phyloP scores from a whole-genome alignment of 1,139 yeast genomes.

The Candida neerlandica region DNA sequence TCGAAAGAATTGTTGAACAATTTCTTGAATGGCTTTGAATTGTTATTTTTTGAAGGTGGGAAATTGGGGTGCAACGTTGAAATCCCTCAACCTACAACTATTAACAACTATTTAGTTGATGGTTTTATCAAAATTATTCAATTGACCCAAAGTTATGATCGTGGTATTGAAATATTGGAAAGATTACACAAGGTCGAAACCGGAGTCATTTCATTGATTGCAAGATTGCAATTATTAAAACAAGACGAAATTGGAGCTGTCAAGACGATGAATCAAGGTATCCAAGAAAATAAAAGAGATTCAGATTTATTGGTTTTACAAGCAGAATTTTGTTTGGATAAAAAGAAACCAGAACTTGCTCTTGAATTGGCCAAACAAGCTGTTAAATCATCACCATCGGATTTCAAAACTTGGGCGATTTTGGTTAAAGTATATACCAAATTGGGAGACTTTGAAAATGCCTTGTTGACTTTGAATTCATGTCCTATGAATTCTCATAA shows the following conservation, averaged over 20 bases:
- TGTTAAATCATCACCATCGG: constrained; percentile 81
- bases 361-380: constrained; percentile 72
- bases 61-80: constrained; percentile 69
- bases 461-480: constrained; percentile 81
- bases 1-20: constrained; percentile 49
- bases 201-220: constrained; percentile 57
- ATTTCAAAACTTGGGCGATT: constrained; percentile 79
- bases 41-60: constrained; percentile 67
- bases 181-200: constrained; percentile 46
- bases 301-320: constrained; percentile 62
- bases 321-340: constrained; percentile 68
- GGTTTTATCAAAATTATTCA: constrained; percentile 67
- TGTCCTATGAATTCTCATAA: constrained; percentile 87
- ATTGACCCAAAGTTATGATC: constrained; percentile 63
- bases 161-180: constrained; percentile 57
- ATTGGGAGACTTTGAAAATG: constrained; percentile 70
- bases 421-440: constrained; percentile 74
- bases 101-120: constrained; percentile 76
- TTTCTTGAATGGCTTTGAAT: constrained; percentile 63
- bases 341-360: constrained; percentile 71
- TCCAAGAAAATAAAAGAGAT: constrained; percentile 62
- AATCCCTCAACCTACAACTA: constrained; percentile 66
- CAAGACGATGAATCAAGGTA: constrained; percentile 60
- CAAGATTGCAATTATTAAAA: constrained; percentile 53
- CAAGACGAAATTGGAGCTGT: constrained; percentile 85